Evolutionary conservation across 441 rosid species (phyloP), one percentile per base, ranked within the genome.

Genomic region (Euphorbia schlechtendalii): DNA sequence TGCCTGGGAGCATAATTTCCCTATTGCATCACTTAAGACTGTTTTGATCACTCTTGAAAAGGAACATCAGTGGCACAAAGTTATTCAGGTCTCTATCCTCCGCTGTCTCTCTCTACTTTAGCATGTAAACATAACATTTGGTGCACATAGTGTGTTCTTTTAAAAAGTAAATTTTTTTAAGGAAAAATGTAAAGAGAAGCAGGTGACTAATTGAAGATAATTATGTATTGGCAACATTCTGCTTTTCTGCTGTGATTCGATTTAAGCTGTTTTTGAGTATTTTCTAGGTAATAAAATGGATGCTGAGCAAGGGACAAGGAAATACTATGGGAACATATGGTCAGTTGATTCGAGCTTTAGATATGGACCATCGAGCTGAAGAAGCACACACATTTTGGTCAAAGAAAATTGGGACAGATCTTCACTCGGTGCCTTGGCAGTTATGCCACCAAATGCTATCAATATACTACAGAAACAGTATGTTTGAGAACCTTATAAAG

Each of bases 251-350:
- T 41, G 27, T 55, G 43, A 46, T 43, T 63, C 30, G 18, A 34
- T 41, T 60, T 61, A 32, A 21, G 20, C 48, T 10, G 12, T 57
- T 63, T 63, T 51, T 53, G 36, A 12, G 27, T 66, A 49, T 59
- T 45, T 59, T 68, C n/a, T 69, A 92, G 97, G 96, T 93, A 57
- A 87, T 94, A 59, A 90, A 90, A 74, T 94, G 99, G 99, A 87
- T 94, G 82, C 83, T 94, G 66, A 94, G 99, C 86, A 94, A 90
- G 77, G 97, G 97, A 59, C 96, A 90, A 73, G 97, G 94, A 74
- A 81, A 80, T 67, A 94, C 99, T 55, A 80, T 84, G 83, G 97
- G 96, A 71, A 87, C 89, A 1, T 89, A 84, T 74, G 73, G 71
- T 59, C 92, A 90, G 77, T 78, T 94, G 62, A 69, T 90, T 68